Percentiles rank a stretch among this genome's conserved stretches.
Evolutionary conservation across 2,329 filamentous ascomycete genomes (phyloP).

Genomic region (Ceratocystis diversiconidia): DNA sequence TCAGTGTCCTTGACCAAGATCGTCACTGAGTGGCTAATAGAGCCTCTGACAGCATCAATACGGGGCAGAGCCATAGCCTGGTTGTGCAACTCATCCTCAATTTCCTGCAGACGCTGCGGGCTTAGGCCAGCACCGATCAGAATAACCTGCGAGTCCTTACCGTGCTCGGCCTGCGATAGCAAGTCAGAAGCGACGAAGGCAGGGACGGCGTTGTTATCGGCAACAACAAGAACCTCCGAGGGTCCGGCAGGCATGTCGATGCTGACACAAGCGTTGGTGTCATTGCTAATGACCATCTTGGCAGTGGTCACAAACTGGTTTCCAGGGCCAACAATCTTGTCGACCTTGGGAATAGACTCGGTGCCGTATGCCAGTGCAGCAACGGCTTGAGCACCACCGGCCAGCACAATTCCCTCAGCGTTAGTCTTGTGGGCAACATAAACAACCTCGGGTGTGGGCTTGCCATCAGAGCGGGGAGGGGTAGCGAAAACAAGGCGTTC

Average conservation of each 20-base stretch:
- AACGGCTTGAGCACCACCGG: conserved; percentile 87
- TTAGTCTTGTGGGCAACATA: conserved; percentile 96
- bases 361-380: conserved; percentile 97
- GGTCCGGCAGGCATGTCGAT: conserved; percentile 98
- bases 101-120: conserved; percentile 59
- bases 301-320: conserved; percentile 98
- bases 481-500: conserved; percentile 88
- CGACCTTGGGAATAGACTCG: conserved; percentile 84
- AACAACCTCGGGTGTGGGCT: conserved; percentile 89
- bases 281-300: conserved; percentile 97
- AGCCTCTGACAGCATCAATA: conserved; percentile 80
- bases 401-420: conserved; percentile 87
- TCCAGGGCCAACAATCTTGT: conserved; percentile 94
- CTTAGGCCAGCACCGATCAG: conserved; percentile 70
- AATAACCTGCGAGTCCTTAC: conserved; percentile 89
- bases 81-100: conserved; percentile 79
- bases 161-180: conserved; percentile 90
- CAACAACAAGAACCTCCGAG: conserved; percentile 91
- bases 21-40: conserved; percentile 84
- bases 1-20: conserved; percentile 57
- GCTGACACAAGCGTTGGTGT: conserved; percentile 84
- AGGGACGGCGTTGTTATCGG: conserved; percentile 75
- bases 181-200: conserved; percentile 93
- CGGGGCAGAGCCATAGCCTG: conserved; percentile 80
- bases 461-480: conserved; percentile 76